Base-by-base conservation (phyloP, 2,329 filamentous ascomycete genomes). In the Thielaviopsis populi region DNA sequence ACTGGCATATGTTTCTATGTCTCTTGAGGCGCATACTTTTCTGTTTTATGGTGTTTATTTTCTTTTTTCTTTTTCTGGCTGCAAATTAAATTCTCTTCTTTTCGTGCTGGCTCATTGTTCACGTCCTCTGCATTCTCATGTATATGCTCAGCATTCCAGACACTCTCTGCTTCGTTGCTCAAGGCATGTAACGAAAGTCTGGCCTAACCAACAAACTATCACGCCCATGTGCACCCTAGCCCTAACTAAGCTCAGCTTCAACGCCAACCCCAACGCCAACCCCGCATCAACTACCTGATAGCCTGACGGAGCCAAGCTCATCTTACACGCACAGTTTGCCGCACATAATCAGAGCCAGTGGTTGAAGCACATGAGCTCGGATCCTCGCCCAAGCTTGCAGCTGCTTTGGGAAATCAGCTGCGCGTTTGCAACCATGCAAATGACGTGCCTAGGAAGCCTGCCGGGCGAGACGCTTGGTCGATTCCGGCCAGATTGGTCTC, bases 1-100 rank as follows among this genome's bases (percentile, higher is more conserved):
- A 53, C 64, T 62, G 67, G 67, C 65, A 37, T 63, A 48, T 67
- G 68, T 66, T 61, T 33, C 30, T 37, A 37, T 8, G 33, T 37
- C 10, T 37, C 10, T 8, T 37, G 33, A 8, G 7, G 33, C 7
- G 33, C 33, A 37, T 8, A 37, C 33, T 24, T 42, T 64, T 61
- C 61, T 27, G 19, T 43, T 68, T 68, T 65, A 15, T 56, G 8
- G 15, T 27, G 58, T 37, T 63, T 15, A 48, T 59, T 62, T 33
- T 6, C 7, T 50, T 24, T 27, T 42, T 61, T 4, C 48, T 13
- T 50, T 13, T 50, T 53, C 11, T 54, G 10, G 10, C 17, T 64
- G 6, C 22, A 33, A 53, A 6, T 53, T 15, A 1, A 37, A 37
- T 46, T 19, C 2, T 41, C n/a, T 42, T 41, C 6, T 59, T 41